phyloP scores from a whole-genome alignment of 2,329 filamentous ascomycete species.

The Blumeria hordei region DNA sequence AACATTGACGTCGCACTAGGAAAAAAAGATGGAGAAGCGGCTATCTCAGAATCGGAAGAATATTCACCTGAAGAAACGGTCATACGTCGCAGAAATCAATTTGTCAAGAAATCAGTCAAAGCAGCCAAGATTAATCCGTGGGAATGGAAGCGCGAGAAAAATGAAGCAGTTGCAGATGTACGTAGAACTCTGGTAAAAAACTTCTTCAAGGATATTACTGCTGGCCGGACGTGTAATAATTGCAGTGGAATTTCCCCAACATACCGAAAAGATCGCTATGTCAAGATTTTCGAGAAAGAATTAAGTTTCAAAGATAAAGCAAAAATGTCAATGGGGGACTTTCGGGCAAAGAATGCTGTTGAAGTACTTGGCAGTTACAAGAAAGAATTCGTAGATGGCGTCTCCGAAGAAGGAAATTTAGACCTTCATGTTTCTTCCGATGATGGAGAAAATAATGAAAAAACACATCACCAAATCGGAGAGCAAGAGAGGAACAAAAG shows the following conservation, averaged over 20 bases:
- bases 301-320: constrained; percentile 50
- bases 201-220: constrained; percentile 52
- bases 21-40: constrained; percentile 7
- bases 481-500: constrained; percentile 15
- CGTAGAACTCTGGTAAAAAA: constrained; percentile 56
- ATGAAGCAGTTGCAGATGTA: constrained; percentile 59
- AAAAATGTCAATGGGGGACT: constrained; percentile 45
- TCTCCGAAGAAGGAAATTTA: constrained; percentile 41
- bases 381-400: constrained; percentile 14
- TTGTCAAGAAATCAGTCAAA: constrained; percentile 49
- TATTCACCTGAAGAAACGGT: constrained; percentile 21
- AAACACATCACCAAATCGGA: constrained; percentile 10
- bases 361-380: constrained; percentile 18
- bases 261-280: constrained; percentile 72
- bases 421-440: constrained; percentile 32
- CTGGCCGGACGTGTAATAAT: constrained; percentile 41
- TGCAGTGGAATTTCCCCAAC: constrained; percentile 49
- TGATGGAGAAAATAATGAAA: constrained; percentile 19
- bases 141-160: constrained; percentile 32
- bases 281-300: constrained; percentile 81
- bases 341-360: constrained; percentile 21
- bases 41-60: constrained; percentile 9
- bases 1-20: constrained; percentile 12
- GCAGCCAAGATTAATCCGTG: constrained; percentile 22
- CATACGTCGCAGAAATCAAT: constrained; percentile 33